Percentiles rank a stretch among this genome's conserved stretches.
Evolutionary conservation across 306 rosid genomes (phyloP).

Genomic region (Casuarina cunninghamiana): DNA sequence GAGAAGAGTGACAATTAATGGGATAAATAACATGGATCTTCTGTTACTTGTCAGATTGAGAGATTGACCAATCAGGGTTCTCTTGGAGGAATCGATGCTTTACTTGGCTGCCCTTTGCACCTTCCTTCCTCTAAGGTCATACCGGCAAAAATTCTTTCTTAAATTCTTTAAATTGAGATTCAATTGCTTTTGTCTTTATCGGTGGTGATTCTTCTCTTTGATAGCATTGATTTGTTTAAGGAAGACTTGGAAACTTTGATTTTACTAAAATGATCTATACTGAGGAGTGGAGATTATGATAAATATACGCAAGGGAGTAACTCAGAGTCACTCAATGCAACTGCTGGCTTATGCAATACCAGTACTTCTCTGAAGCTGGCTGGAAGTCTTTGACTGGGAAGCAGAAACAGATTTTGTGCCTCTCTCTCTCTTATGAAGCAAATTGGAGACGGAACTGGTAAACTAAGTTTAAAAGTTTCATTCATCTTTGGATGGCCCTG

Average conservation of each 20-base stretch:
- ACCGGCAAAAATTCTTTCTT: neutral
- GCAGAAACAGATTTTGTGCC: slow-evolving; percentile 39
- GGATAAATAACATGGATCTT: neutral
- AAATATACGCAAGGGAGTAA: neutral
- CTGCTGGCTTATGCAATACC: slow-evolving; percentile 12
- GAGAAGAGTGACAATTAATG: neutral
- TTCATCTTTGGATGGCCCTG: slow-evolving; percentile 6
- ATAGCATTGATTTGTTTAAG: neutral
- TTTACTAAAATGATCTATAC: neutral
- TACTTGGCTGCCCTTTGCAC: slow-evolving; percentile 45
- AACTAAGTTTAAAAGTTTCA: neutral
- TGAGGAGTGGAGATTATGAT: neutral
- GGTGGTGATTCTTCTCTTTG: neutral
- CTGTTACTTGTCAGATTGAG: slow-evolving; percentile 31
- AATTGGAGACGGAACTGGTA: slow-evolving; percentile 49
- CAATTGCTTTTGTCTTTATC: neutral
- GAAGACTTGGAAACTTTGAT: neutral
- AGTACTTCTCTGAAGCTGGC: slow-evolving; percentile 39
- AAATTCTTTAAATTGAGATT: neutral
- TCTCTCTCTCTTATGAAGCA: slow-evolving; percentile 36
- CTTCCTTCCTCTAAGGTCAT: slow-evolving; percentile 44
- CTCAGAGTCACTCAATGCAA: neutral
- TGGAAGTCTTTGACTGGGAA: slow-evolving; percentile 37
- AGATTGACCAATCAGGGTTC: slow-evolving; percentile 43
- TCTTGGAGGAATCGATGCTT: slow-evolving; percentile 45